Percentiles rank a stretch among this genome's conserved stretches.
Conservation (phyloP, 2,329 filamentous ascomycete genomes). For the Alternaria sp. region DNA sequence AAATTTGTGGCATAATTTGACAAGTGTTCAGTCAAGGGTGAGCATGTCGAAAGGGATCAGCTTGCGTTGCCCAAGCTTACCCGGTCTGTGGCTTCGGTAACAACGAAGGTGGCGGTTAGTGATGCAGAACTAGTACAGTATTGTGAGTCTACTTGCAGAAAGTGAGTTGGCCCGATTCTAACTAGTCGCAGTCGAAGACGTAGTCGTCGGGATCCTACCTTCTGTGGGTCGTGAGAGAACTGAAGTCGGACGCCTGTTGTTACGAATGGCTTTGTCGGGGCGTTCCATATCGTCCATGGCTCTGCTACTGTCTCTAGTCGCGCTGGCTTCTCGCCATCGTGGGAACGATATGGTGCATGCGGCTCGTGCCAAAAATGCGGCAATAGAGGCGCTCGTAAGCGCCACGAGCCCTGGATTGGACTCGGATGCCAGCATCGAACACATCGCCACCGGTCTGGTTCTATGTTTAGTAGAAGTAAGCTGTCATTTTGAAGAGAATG, state of each 20-base stretch:
- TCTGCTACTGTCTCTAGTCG: not conserved
- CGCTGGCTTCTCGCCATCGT: not conserved
- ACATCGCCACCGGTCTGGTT: not conserved
- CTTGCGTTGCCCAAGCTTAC: not conserved
- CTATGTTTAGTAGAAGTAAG: not conserved
- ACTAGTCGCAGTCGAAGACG: not conserved
- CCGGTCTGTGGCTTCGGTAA: not conserved
- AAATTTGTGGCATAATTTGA: not conserved
- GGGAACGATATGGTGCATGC: not conserved
- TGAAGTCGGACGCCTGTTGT: not conserved
- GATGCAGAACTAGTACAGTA: not conserved
- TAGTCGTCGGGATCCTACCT: not conserved
- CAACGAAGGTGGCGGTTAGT: not conserved
- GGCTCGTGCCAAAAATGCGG: not conserved
- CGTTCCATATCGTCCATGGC: not conserved
- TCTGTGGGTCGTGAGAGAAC: not conserved
- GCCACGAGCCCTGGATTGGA: not conserved
- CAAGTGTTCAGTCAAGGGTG: not conserved
- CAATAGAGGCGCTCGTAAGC: not conserved
- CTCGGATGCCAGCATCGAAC: not conserved
- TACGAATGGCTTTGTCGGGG: not conserved
- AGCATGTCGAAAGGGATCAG: not conserved
- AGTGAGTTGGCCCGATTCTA: not conserved
- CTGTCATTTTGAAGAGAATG: accelerated
- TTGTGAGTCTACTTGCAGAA: not conserved